Evolutionary conservation across 345 rosid species (phyloP).

Genomic region (Gossypium arboreum): DNA sequence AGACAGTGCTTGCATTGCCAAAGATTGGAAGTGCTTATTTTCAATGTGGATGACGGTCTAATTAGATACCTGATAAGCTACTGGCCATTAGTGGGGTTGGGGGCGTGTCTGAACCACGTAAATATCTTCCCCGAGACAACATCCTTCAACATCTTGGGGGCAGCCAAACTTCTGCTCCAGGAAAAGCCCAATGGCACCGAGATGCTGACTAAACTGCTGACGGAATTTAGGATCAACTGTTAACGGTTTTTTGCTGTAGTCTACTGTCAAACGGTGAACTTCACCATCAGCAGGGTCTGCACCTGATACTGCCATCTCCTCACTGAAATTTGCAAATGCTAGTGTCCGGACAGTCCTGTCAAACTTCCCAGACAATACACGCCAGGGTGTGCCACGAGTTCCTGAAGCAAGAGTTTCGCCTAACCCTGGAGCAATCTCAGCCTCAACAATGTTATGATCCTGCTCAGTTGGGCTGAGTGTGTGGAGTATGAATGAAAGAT

Average conservation of each 20-base stretch:
- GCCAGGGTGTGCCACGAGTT: conserved; percentile 93
- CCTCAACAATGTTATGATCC: conserved; percentile 63
- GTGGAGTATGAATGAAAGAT: conserved; percentile 89
- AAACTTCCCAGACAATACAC: conserved; percentile 74
- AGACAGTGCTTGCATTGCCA: neutral
- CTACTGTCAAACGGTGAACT: conserved; percentile 55
- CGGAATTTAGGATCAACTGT: conserved; percentile 64
- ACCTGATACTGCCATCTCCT: conserved; percentile 62
- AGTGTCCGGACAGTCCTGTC: conserved; percentile 58
- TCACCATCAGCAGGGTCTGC: conserved; percentile 77
- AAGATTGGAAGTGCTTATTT: neutral
- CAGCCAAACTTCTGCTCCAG: conserved; percentile 86
- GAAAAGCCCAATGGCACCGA: conserved; percentile 69
- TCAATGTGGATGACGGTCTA: neutral
- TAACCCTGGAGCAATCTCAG: conserved; percentile 91
- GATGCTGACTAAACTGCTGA: conserved; percentile 69
- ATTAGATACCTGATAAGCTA: neutral
- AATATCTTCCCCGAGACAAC: conserved; percentile 76
- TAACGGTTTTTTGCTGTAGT: conserved; percentile 85
- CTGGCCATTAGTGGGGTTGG: conserved; percentile 52
- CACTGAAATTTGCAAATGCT: conserved; percentile 93
- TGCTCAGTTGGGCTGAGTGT: conserved; percentile 81
- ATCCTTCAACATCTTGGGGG: conserved; percentile 97
- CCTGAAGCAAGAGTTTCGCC: conserved; percentile 97
- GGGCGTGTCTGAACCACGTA: conserved; percentile 89